Conservation (phyloP, 2,329 filamentous ascomycete species). For the Mycogone perniciosa region DNA sequence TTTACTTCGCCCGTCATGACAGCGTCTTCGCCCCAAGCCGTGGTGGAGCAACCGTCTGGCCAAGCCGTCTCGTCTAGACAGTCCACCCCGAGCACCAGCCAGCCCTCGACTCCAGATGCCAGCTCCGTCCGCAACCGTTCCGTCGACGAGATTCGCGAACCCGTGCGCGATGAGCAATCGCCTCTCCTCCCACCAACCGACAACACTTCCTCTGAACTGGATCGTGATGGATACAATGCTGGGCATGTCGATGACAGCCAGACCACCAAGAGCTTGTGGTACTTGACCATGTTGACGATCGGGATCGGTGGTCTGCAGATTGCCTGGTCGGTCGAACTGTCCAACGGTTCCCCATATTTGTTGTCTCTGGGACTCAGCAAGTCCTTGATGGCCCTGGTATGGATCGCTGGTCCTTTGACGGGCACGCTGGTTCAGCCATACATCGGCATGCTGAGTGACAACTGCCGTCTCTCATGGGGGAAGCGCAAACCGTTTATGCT, state of each 20-base stretch:
- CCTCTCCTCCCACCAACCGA: slow-evolving; percentile 22
- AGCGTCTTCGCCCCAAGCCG: slow-evolving; percentile 1
- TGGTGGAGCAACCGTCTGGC: too few species aligned
- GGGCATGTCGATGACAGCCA: slow-evolving; percentile 33
- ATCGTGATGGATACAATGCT: slow-evolving; percentile 9
- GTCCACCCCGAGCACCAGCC: slow-evolving; percentile 5
- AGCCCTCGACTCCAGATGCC: slow-evolving; percentile 6
- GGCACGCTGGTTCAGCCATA: slow-evolving; percentile 77
- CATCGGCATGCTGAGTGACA: slow-evolving; percentile 74
- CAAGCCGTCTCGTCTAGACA: not conserved
- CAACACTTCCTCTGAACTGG: slow-evolving; percentile 1
- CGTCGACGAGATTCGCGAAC: slow-evolving; percentile 15
- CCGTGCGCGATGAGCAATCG: slow-evolving; percentile 23
- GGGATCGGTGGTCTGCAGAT: slow-evolving; percentile 86
- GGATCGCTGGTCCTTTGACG: slow-evolving; percentile 75
- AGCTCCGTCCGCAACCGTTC: slow-evolving; percentile 12
- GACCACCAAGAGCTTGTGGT: slow-evolving; percentile 74
- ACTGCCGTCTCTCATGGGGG: slow-evolving; percentile 67
- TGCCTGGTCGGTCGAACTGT: slow-evolving; percentile 92
- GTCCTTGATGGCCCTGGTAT: slow-evolving; percentile 74
- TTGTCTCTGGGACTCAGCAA: slow-evolving; percentile 77
- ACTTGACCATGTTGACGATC: slow-evolving; percentile 78
- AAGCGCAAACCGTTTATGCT: slow-evolving; percentile 79
- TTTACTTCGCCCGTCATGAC: slow-evolving; percentile 6
- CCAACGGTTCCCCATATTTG: slow-evolving; percentile 82